Percentiles rank a stretch among this genome's conserved stretches.
Evolutionary conservation across 257 asterid genomes (phyloP).

Genomic region (Przewalskia tangutica): DNA sequence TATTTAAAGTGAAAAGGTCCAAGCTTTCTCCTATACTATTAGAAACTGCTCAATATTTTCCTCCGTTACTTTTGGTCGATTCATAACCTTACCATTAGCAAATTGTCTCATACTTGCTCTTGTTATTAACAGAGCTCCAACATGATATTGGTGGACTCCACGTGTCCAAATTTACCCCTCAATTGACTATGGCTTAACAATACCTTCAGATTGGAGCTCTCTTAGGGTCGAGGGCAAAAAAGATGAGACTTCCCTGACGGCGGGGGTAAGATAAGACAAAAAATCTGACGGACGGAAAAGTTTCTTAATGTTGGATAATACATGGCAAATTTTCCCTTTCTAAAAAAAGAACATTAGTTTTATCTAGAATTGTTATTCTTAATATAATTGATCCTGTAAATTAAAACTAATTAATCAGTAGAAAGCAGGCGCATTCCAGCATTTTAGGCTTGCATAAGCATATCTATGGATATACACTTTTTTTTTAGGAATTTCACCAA

Average conservation of each 20-base stretch:
- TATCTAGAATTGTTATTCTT: not conserved
- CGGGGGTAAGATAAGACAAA: not conserved
- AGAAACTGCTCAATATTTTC: not conserved
- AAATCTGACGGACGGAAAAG: not conserved
- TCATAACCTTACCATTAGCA: not conserved
- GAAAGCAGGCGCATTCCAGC: not conserved
- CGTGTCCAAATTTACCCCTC: not conserved
- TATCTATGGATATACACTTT: not conserved
- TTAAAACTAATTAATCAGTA: not conserved
- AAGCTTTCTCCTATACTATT: not conserved
- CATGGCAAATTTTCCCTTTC: not conserved
- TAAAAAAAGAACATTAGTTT: not conserved
- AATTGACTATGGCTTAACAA: not conserved
- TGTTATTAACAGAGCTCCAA: not conserved
- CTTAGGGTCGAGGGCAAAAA: not conserved
- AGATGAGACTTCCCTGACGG: not conserved
- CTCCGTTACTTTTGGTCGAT: not conserved
- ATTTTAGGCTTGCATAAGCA: not conserved
- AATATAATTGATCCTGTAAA: not conserved
- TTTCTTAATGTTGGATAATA: not conserved
- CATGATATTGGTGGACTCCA: not conserved
- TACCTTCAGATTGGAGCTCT: not conserved
- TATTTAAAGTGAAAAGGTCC: not conserved
- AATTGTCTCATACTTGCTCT: not conserved
- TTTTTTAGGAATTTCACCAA: not conserved